Conservation (phyloP, 768 basidiomycete genomes). For the Boletus coccyginus region DNA sequence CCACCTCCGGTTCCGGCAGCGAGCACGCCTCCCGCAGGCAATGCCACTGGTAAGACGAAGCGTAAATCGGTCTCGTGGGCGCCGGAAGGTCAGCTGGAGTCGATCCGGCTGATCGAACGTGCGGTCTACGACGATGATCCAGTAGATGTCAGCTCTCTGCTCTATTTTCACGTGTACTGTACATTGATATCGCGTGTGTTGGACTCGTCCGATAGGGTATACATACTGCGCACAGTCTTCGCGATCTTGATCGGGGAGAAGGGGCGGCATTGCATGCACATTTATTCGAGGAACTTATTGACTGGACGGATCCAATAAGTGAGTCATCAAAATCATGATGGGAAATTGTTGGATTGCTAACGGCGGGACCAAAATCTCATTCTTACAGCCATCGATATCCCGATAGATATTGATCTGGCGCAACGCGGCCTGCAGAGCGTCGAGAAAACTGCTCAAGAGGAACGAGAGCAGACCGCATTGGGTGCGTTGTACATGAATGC, state of each 20-base stretch:
- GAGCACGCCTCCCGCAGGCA: constrained; percentile 35
- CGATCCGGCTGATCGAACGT: constrained; percentile 76
- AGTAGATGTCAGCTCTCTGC: constrained; percentile 70
- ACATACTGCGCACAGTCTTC: constrained; percentile 67
- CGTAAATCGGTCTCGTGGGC: constrained; percentile 82
- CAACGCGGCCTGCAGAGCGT: constrained; percentile 64
- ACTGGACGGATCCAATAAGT: constrained; percentile 84
- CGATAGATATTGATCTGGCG: constrained; percentile 49
- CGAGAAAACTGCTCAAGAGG: constrained; percentile 70
- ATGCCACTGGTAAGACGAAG: constrained; percentile 51
- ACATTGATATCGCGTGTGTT: constrained; percentile 49
- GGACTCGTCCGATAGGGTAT: constrained; percentile 56
- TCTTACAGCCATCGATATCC: constrained; percentile 58
- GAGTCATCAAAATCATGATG: constrained; percentile 37
- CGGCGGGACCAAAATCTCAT: constrained; percentile 4
- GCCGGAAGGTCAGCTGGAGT: constrained; percentile 68
- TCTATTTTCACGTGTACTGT: constrained; percentile 41
- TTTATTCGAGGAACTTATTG: constrained; percentile 81
- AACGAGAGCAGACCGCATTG: constrained; percentile 75
- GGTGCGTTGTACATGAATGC: constrained; percentile 70
- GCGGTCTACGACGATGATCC: constrained; percentile 90
- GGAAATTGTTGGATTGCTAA: constrained; percentile 20
- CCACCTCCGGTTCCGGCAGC: constrained; percentile 43
- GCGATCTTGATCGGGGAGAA: constrained; percentile 85
- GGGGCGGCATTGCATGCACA: constrained; percentile 82